Base-by-base conservation (phyloP, 2,329 filamentous ascomycete species). In the Nannizziopsis barbatae region DNA sequence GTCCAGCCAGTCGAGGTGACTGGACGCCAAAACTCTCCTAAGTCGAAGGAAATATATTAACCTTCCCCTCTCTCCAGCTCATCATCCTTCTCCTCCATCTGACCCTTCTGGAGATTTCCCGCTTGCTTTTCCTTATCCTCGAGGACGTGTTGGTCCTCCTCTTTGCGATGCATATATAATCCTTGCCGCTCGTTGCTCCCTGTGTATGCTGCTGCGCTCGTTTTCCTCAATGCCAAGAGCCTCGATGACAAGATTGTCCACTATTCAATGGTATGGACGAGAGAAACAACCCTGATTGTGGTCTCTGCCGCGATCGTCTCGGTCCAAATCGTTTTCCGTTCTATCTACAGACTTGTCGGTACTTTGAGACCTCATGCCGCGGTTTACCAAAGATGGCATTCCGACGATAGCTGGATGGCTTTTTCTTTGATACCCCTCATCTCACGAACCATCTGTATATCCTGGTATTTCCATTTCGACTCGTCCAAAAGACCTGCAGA, bases 361-460 rank as follows among this genome's bases (percentile, higher is more conserved):
- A 51, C 37, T 8, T 37, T 46, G 38, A 52, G 47, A 36, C 18
- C 46, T 36, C 47, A 49, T 40, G 41, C 47, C 20, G 36, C 49
- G 14, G 42, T 47, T 9, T 50, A 49, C 18, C 53, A 53, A 22
- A 45, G 36, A 40, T 55, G 53, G 53, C 43, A 48, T 40, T 37
- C 47, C 39, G 53, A 55, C 37, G 53, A 55, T 39, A 55, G 32
- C 49, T 55, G 53, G 53, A 55, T 55, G 53, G 42, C 47, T 8
- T 48, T 52, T 43, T 51, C 50, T 2, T 37, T 55, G n/a, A 8
- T 53, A 8, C 53, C 53, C 6, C 42, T 55, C 10, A 30, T 50
- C 20, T 30, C 42, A 8, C 39, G 53, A 12, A 48, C 40, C 2
- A 10, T 47, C 11, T 50, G 49, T 36, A 53, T 55, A 41, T 39